Evolutionary conservation across 768 basidiomycete species (phyloP).

Genomic region (Kwoniella sp.): DNA sequence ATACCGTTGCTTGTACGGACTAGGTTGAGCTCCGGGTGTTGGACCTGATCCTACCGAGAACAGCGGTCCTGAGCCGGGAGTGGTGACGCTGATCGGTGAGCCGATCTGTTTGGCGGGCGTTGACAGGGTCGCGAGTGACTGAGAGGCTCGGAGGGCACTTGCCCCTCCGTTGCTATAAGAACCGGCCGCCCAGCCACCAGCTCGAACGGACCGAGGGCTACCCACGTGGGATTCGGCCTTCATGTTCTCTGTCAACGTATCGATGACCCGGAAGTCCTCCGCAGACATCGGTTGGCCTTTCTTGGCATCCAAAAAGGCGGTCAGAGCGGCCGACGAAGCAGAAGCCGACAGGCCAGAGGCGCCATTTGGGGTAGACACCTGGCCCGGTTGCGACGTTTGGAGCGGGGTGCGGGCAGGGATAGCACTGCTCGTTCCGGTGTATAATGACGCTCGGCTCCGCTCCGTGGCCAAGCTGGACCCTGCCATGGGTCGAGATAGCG

Average conservation of each 20-base stretch:
- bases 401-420: background rate
- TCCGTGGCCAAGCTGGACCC: too few species aligned
- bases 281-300: slow-evolving; percentile 23
- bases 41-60: slow-evolving; percentile 10
- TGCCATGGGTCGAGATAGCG: background rate
- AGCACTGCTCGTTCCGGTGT: too few species aligned
- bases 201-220: background rate
- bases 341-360: slow-evolving; percentile 9
- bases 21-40: background rate
- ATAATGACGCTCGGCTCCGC: too few species aligned
- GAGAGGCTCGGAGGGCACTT: background rate
- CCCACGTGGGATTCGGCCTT: slow-evolving; percentile 24
- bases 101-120: slow-evolving; percentile 5
- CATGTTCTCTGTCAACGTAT: slow-evolving; percentile 29
- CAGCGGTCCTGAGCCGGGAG: slow-evolving; percentile 5
- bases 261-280: slow-evolving; percentile 33
- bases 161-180: slow-evolving; percentile 4
- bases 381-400: too few species aligned
- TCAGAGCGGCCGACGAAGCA: slow-evolving; percentile 25
- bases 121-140: background rate
- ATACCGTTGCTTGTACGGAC: slow-evolving; percentile 14
- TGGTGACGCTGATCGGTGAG: background rate
- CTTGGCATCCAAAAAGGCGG: slow-evolving; percentile 36
- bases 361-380: background rate
- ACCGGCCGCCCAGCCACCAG: slow-evolving; percentile 32